Percentiles rank a stretch among this genome's conserved stretches.
These are phyloP conservation scores for Phoma sp. DNA, from an alignment of 2,329 filamentous ascomycete species.

Conservation along the genomic window DNA sequence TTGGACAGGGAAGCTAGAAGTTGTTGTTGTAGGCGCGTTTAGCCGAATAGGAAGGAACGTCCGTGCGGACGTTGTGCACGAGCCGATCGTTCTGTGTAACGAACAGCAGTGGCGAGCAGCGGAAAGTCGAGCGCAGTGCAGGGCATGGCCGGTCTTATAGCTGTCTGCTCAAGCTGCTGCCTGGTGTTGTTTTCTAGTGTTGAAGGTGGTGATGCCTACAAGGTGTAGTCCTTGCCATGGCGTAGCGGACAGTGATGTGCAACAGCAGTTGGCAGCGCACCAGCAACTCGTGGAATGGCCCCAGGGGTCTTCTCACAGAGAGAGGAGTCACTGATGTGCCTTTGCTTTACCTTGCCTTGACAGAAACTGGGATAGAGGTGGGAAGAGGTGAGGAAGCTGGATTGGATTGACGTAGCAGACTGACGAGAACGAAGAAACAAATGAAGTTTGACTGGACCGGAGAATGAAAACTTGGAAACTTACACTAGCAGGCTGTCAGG, in stretches of 20 bases:
- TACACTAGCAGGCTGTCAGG: not conserved
- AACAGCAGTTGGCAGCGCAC: not conserved
- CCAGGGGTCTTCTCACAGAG: not conserved
- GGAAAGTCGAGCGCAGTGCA: not conserved
- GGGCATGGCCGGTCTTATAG: constrained; percentile 4
- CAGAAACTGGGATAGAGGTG: not conserved
- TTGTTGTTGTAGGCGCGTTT: constrained; percentile 42
- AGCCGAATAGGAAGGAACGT: constrained; percentile 35
- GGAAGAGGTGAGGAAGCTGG: not conserved
- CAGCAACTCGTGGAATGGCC: not conserved
- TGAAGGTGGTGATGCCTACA: not conserved
- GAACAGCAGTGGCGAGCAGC: constrained; percentile 2
- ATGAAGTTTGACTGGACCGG: not conserved
- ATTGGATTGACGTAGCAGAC: not conserved
- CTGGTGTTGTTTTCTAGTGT: not conserved
- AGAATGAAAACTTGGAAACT: not conserved
- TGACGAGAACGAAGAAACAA: not conserved
- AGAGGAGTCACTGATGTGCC: not conserved
- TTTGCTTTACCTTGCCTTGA: not conserved
- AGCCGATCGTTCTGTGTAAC: constrained; percentile 28
- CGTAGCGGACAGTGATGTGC: not conserved
- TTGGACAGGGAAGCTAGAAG: constrained; percentile 34
- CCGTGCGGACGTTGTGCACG: constrained; percentile 30
- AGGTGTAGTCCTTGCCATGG: not conserved
- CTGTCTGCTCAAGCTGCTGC: not conserved